These are phyloP conservation scores for Coniella vitis DNA, from an alignment of 2,329 filamentous ascomycete species.

Conservation along the genomic window DNA sequence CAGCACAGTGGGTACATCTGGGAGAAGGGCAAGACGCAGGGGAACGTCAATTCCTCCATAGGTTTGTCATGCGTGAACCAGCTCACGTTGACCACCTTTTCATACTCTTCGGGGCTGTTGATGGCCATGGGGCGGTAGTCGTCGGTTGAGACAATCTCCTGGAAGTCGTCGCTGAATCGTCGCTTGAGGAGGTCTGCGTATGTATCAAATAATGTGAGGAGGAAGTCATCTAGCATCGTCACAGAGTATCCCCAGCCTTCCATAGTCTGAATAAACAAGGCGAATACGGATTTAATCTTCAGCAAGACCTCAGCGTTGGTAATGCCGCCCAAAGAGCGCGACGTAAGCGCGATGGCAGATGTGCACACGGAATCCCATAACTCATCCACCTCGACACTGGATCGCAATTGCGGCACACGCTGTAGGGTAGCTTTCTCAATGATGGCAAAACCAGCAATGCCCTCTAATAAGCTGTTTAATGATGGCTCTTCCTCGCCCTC, in stretches of 20 bases:
- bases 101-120: constrained; percentile 81
- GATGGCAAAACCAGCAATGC: constrained; percentile 93
- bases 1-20: constrained; percentile 99
- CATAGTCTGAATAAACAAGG: constrained; percentile 97
- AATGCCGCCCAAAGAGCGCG: constrained; percentile 70
- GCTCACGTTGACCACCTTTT: constrained; percentile 90
- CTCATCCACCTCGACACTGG: constrained; percentile 87
- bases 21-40: constrained; percentile 92
- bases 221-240: constrained; percentile 69
- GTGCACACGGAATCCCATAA: constrained; percentile 98
- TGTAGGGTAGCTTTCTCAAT: constrained; percentile 93
- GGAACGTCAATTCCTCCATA: constrained; percentile 73
- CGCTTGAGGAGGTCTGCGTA: constrained; percentile 88
- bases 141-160: constrained; percentile 85
- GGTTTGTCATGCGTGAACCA: constrained; percentile 88
- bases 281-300: constrained; percentile 91
- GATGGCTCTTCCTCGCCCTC: constrained; percentile 76
- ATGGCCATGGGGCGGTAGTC: constrained; percentile 99
- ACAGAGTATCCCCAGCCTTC: constrained; percentile 93
- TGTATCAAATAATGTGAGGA: constrained; percentile 86
- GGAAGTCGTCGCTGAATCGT: constrained; percentile 91
- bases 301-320: constrained; percentile 81
- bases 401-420: constrained; percentile 74
- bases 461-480: constrained; percentile 84
- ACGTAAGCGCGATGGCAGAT: constrained; percentile 73